Percentiles rank a stretch among this genome's conserved stretches.
Conservation (phyloP, 2,329 filamentous ascomycete genomes). For the Colletotrichum sp. region DNA sequence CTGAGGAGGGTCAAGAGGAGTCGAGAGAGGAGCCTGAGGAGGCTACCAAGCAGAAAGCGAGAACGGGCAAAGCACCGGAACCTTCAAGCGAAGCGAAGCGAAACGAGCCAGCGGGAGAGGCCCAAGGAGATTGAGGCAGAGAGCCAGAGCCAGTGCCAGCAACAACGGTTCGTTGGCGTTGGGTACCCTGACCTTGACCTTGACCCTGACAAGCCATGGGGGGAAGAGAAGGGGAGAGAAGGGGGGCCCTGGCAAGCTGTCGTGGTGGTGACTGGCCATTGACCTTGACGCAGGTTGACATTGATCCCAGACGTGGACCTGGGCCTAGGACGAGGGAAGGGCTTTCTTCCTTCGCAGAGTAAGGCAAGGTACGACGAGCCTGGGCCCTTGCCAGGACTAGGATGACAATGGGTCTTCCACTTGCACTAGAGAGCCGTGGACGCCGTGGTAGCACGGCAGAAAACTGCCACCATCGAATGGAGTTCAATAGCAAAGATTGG, state of each 20-base stretch:
- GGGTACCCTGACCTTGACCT: background rate
- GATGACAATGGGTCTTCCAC: background rate
- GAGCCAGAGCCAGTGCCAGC: background rate
- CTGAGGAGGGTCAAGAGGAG: background rate
- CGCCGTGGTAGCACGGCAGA: background rate
- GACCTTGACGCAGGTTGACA: background rate
- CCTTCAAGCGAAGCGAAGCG: slow-evolving; percentile 18
- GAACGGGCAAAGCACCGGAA: background rate
- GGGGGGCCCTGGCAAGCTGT: background rate
- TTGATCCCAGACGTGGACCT: background rate
- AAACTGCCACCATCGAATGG: slow-evolving; percentile 5
- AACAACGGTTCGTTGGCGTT: background rate
- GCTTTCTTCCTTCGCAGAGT: background rate
- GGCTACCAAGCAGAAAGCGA: background rate
- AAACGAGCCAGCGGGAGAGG: slow-evolving; percentile 13
- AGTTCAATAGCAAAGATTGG: slow-evolving; percentile 11
- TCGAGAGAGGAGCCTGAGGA: background rate
- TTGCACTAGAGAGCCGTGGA: background rate
- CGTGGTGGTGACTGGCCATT: background rate
- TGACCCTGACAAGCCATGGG: background rate
- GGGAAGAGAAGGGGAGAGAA: background rate
- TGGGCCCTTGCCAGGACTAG: background rate
- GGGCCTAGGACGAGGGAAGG: background rate
- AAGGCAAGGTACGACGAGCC: background rate
- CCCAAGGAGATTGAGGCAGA: slow-evolving; percentile 2